Base-by-base conservation (phyloP, 129 eudicot species). In the Flaveria brownii region DNA sequence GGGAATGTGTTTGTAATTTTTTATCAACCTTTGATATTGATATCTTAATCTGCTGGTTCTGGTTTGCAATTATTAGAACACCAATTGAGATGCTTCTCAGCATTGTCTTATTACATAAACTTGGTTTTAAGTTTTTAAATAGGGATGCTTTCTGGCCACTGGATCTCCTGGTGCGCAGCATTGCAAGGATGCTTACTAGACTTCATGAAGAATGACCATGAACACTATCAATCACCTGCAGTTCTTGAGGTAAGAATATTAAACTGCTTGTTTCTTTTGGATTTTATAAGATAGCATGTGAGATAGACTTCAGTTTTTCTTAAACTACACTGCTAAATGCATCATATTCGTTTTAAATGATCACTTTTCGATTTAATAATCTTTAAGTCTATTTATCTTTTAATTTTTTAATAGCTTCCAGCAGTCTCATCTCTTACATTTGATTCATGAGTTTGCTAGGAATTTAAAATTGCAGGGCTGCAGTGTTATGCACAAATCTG, bases 151-250 rank as follows among this genome's bases (percentile, higher is more conserved):
- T 49, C 73, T 69, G 59, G 42, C 57, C 18, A 18, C 73, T n/a
- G 33, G 64, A 30, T 33, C 9, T 71, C 63, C 63, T 52, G 76
- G 76, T 71, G 43, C 11, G 43, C 10, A 49, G 20, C n/a, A 28
- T 70, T 70, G 61, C 60, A 49, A 49, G 76, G 45, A 71, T 52
- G 73, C 74, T 36, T 77, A 18, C 15, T 18, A 20, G 52, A 65
- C 51, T 20, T 16, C 65, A 11, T 76, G 55, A 76, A 66, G 79
- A 36, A 64, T 63, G 72, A 75, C 26, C 18, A 9, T 39, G 5
- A 45, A 62, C 33, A 16, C 67, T 52, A 20, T 65, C 65, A 64
- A 16, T 45, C 68, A 39, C 56, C 74, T 77, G 74, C 66, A 23
- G 36, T 33, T 52, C 41, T 77, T 52, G 30, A 77, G 74, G 80